Conservation (phyloP, 164 flowering plant genomes). For the Umbellularia californica region DNA sequence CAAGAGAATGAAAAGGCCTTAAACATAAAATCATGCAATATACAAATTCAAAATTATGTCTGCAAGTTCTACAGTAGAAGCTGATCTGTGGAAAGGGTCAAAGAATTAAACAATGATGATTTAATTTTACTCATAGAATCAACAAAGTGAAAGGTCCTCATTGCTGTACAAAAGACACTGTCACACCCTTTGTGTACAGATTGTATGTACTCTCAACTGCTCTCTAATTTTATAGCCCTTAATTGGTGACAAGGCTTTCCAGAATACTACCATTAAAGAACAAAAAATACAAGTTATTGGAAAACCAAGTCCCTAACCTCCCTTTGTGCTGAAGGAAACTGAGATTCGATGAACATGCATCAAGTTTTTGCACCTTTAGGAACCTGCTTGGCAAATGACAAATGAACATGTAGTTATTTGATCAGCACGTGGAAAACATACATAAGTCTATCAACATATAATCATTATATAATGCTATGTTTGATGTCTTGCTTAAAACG, state of each 20-base stretch:
- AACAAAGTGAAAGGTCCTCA: background rate
- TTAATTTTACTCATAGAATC: background rate
- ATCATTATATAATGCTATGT: background rate
- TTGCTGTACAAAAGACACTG: conserved; percentile 10
- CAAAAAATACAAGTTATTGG: background rate
- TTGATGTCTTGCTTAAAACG: background rate
- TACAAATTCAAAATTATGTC: background rate
- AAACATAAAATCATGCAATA: background rate
- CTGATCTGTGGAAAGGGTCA: background rate
- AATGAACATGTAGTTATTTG: background rate
- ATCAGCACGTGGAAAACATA: background rate
- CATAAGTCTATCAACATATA: background rate
- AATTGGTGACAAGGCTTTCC: background rate
- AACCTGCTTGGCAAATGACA: background rate
- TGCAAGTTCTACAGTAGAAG: background rate
- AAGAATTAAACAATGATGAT: background rate
- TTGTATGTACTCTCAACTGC: conserved; percentile 1
- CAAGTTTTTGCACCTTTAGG: conserved; percentile 1
- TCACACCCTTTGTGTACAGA: conserved; percentile 6
- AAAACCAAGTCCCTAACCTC: background rate
- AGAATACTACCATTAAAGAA: background rate
- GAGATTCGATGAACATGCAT: conserved; percentile 1
- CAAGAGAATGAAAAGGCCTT: background rate
- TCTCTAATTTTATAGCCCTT: background rate
- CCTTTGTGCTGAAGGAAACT: background rate